A percentile compares a stretch with the other conserved stretches of the same genome.
phyloP scores from a whole-genome alignment of 164 flowering plant species.

The Aristolochia contorta region DNA sequence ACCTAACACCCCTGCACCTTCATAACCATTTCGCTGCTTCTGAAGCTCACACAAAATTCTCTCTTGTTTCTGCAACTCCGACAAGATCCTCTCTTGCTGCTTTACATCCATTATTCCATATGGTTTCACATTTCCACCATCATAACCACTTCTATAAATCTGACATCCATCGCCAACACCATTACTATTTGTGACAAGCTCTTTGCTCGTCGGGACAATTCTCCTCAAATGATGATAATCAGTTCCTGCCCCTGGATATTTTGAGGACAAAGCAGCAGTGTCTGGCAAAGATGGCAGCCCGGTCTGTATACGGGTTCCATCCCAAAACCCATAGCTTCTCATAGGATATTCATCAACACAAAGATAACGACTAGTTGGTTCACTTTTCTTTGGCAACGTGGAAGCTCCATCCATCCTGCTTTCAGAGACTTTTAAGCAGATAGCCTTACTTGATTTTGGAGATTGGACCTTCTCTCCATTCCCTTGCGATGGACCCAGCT shows the following conservation, averaged over 20 bases:
- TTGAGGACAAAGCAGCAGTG: constrained; percentile 48
- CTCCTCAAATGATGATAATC: constrained; percentile 30
- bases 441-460: constrained; percentile 17
- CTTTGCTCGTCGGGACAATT: constrained; percentile 34
- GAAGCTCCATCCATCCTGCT: constrained; percentile 19
- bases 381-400: constrained; percentile 20
- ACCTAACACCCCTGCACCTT: constrained; percentile 21
- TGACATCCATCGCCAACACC: constrained; percentile 32
- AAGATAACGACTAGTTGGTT: constrained; percentile 17
- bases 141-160: constrained; percentile 23
- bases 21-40: constrained; percentile 37
- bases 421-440: constrained; percentile 22
- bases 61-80: constrained; percentile 37
- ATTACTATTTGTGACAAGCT: constrained; percentile 16
- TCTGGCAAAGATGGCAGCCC: constrained; percentile 51
- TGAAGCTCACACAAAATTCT: constrained; percentile 36
- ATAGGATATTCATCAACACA: constrained; percentile 44
- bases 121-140: constrained; percentile 30
- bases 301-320: constrained; percentile 54
- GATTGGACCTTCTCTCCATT: constrained; percentile 15
- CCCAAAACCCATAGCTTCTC: constrained; percentile 61
- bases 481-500: constrained; percentile 20
- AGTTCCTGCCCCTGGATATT: constrained; percentile 51
- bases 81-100: constrained; percentile 23
- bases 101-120: constrained; percentile 37